phyloP scores from a whole-genome alignment of 2,329 filamentous ascomycete species.

The Lasiodiplodia hormozganensis region DNA sequence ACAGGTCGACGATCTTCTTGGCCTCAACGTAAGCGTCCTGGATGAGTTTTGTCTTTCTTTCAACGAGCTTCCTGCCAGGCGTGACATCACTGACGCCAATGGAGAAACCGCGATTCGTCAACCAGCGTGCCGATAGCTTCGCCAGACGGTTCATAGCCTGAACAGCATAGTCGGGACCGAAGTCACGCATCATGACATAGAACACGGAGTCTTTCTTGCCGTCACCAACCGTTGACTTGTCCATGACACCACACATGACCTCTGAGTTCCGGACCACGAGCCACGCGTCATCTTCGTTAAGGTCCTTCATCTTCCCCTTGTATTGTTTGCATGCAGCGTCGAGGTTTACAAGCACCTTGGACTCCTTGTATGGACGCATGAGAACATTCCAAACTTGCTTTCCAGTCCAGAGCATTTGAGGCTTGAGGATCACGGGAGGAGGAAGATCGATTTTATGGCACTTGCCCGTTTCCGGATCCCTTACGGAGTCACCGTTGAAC shows the following conservation, averaged over 20 bases:
- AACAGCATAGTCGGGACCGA: conserved; percentile 85
- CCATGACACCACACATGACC: conserved; percentile 97
- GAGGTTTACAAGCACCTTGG: conserved; percentile 83
- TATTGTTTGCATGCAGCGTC: conserved; percentile 92
- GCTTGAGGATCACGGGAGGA: conserved; percentile 84
- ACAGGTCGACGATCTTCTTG: conserved; percentile 81
- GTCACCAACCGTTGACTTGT: conserved; percentile 95
- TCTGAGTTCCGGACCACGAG: conserved; percentile 95
- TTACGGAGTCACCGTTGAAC: conserved; percentile 73
- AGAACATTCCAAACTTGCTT: conserved; percentile 95
- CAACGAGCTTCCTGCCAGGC: conserved; percentile 73
- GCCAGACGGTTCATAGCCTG: conserved; percentile 93
- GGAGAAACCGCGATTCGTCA: conserved; percentile 92
- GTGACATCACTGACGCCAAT: conserved; percentile 96
- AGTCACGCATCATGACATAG: conserved; percentile 95
- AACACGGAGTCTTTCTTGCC: conserved; percentile 99
- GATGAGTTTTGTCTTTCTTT: conserved; percentile 78
- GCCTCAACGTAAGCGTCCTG: conserved; percentile 79
- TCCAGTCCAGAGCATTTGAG: conserved; percentile 89
- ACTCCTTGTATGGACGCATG: conserved; percentile 86
- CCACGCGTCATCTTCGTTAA: conserved; percentile 78
- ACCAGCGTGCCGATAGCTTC: conserved; percentile 84
- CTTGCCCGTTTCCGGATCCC: conserved; percentile 54
- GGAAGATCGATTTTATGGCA: conserved; percentile 79
- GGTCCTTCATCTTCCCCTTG: conserved; percentile 75